Conservation (phyloP, 1,284 basidiomycete species). For the Puccinia coronata region DNA sequence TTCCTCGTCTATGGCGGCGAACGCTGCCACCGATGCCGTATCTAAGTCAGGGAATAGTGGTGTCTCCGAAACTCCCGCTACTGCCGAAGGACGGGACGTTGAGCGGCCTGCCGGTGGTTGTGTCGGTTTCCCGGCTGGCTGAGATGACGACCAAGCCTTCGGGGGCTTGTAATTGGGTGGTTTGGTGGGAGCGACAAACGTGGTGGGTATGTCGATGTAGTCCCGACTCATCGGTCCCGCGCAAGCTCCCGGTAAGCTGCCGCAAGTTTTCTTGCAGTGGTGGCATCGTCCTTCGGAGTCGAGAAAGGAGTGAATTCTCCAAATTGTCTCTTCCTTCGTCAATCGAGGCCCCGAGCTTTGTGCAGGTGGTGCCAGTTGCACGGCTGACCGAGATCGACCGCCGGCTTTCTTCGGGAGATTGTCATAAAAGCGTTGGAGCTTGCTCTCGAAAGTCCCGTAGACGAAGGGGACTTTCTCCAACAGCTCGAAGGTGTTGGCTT, state of each 20-base stretch:
- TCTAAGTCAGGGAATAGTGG: background rate
- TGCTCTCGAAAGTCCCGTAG: background rate
- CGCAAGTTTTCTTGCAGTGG: background rate
- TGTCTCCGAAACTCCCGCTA: background rate
- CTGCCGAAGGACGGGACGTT: background rate
- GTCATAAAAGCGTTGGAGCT: background rate
- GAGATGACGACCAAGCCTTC: background rate
- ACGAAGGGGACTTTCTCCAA: background rate
- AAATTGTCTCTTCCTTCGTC: background rate
- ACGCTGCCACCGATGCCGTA: background rate
- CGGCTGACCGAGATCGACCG: no score
- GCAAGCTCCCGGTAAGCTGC: background rate
- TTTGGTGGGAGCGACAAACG: background rate
- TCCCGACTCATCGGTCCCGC: background rate
- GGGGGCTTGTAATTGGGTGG: background rate
- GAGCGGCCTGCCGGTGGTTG: background rate
- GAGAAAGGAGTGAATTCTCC: background rate
- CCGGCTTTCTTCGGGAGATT: background rate
- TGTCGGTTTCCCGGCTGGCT: background rate
- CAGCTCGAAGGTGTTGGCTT: background rate
- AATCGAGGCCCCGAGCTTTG: background rate
- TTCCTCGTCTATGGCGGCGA: background rate
- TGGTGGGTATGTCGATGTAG: background rate
- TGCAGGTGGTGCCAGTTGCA: background rate
- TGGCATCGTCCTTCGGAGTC: background rate